Evolutionary conservation across 1,284 basidiomycete genomes (phyloP).

Genomic region (Sparassis latifolia): DNA sequence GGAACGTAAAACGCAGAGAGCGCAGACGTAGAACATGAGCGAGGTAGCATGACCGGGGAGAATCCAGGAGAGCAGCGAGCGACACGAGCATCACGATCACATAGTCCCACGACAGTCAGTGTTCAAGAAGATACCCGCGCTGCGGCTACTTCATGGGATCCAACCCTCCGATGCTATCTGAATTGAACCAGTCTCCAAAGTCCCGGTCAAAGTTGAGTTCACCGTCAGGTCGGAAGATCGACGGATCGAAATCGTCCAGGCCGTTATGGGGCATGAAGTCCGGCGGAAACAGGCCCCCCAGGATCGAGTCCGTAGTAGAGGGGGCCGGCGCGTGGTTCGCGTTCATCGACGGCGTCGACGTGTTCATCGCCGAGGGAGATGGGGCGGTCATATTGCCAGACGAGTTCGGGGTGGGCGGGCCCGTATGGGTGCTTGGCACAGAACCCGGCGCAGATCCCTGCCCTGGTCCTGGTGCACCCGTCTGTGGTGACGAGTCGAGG

Average conservation of each 20-base stretch:
- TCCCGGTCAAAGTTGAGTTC: conserved; percentile 60
- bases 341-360: conserved; percentile 9
- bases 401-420: conserved; percentile 44
- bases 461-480: conserved; percentile 24
- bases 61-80: not conserved
- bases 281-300: conserved; percentile 6
- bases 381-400: conserved; percentile 33
- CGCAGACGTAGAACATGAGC: too few relatives aligned
- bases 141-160: not conserved
- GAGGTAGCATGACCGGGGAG: not conserved
- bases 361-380: conserved; percentile 35
- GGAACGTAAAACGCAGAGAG: not conserved
- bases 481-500: conserved; percentile 43
- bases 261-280: conserved; percentile 3
- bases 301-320: conserved; percentile 5
- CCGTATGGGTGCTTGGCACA: conserved; percentile 23
- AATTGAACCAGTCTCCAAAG: conserved; percentile 65
- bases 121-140: conserved; percentile 1
- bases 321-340: conserved; percentile 13
- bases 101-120: conserved; percentile 1
- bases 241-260: conserved; percentile 39
- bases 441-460: not conserved
- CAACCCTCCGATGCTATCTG: conserved; percentile 8
- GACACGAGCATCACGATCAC: not conserved
- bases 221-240: conserved; percentile 33